Percentiles rank a stretch among this genome's conserved stretches.
These are phyloP conservation scores for Juncus effusus DNA, from an alignment of 176 grass and related monocot genomes.

Conservation along the genomic window DNA sequence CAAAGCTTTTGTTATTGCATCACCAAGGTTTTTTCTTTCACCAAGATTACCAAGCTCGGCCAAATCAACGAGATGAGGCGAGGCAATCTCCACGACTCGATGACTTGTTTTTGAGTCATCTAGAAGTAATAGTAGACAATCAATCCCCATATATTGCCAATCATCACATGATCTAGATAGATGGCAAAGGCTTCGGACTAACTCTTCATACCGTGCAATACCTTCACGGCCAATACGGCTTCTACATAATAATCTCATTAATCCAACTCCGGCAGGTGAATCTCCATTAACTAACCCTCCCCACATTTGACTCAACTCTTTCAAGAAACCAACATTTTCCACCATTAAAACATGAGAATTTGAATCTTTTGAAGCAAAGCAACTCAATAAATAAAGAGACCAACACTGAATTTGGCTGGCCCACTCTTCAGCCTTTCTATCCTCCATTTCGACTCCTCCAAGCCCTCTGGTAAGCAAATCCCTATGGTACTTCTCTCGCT, in stretches of 20 bases:
- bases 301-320: slow-evolving; percentile 79
- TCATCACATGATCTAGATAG: slow-evolving; percentile 76
- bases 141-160: slow-evolving; percentile 99
- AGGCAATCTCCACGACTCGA: slow-evolving; percentile 36
- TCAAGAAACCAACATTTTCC: slow-evolving; percentile 47
- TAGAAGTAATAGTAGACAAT: slow-evolving; percentile 80
- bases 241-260: slow-evolving; percentile 76
- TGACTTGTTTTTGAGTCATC: slow-evolving; percentile 42
- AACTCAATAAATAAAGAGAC: slow-evolving; percentile 88
- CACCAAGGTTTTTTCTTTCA: slow-evolving; percentile 51
- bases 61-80: slow-evolving; percentile 53
- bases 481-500: slow-evolving; percentile 66
- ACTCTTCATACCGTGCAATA: slow-evolving; percentile 43
- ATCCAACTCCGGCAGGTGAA: slow-evolving; percentile 74
- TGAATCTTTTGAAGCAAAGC: slow-evolving; percentile 64
- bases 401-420: slow-evolving; percentile 98
- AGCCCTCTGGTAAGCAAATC: slow-evolving; percentile 53
- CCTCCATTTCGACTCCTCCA: slow-evolving; percentile 43
- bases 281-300: slow-evolving; percentile 78
- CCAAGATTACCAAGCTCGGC: slow-evolving; percentile 56
- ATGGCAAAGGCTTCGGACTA: slow-evolving; percentile 54
- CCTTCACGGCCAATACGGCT: slow-evolving; percentile 47
- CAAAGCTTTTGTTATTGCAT: slow-evolving; percentile 53
- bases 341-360: slow-evolving; percentile 54
- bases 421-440: slow-evolving; percentile 90